Conservation (phyloP, 1,139 yeast species). For the Geotrichum carabidarum region DNA sequence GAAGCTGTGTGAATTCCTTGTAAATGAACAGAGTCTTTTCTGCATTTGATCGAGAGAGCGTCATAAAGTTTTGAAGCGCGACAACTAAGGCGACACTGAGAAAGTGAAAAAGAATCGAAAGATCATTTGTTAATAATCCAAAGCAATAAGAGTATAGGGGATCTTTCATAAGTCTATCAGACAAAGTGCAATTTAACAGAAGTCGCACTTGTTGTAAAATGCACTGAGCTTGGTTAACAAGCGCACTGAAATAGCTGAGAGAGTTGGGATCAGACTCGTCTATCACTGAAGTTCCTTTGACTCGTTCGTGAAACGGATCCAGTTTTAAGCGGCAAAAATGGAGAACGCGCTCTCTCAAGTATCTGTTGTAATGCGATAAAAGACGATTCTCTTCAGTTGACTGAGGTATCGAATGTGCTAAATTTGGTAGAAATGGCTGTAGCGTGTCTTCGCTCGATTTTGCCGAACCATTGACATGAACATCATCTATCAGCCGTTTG, state of each 20-base stretch:
- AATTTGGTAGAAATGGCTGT: conserved; percentile 21
- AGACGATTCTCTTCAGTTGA: conserved; percentile 20
- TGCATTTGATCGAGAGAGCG: conserved; percentile 28
- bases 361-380: conserved; percentile 27
- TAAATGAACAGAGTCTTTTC: conserved; percentile 29
- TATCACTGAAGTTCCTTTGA: conserved; percentile 22
- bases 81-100: conserved; percentile 26
- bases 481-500: conserved; percentile 16
- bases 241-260: conserved; percentile 19
- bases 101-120: conserved; percentile 26
- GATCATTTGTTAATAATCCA: conserved; percentile 26
- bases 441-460: background rate
- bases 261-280: conserved; percentile 19
- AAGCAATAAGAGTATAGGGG: conserved; percentile 25
- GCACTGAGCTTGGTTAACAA: conserved; percentile 28
- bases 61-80: conserved; percentile 26
- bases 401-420: conserved; percentile 19
- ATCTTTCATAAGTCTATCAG: conserved; percentile 21
- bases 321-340: conserved; percentile 23
- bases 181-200: conserved; percentile 28
- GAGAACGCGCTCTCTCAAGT: conserved; percentile 25
- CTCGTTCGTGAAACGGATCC: conserved; percentile 28
- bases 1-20: conserved; percentile 31
- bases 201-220: conserved; percentile 26
- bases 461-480: background rate